phyloP scores from a whole-genome alignment of 495 filamentous ascomycete species.

The Lasiosphaeria hispida region DNA sequence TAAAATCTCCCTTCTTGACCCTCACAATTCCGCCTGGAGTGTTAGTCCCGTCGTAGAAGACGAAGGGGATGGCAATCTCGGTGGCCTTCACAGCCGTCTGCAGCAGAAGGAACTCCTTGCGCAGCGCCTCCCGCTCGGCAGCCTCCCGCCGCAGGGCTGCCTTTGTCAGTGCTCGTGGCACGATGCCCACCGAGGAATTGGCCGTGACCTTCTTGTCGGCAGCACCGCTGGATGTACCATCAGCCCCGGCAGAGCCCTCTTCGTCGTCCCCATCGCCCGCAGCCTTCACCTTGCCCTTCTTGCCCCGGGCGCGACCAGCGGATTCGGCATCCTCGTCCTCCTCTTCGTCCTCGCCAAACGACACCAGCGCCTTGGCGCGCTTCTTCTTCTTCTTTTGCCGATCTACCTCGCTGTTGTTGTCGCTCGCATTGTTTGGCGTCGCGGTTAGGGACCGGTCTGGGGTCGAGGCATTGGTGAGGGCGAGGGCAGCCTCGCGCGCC shows the following conservation, averaged over 20 bases:
- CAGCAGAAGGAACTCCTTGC: constrained; percentile 78
- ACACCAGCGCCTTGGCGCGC: constrained; percentile 37
- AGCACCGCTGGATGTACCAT: constrained; percentile 22
- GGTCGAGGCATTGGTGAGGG: constrained; percentile 35
- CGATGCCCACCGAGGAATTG: constrained; percentile 63
- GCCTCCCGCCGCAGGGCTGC: constrained; percentile 77
- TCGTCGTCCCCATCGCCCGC: constrained; percentile 28
- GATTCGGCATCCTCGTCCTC: constrained; percentile 24
- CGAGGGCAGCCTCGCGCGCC: constrained; percentile 61
- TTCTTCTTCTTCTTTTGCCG: constrained; percentile 40
- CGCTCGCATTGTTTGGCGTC: constrained; percentile 38
- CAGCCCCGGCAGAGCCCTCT: constrained; percentile 24
- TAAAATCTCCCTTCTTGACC: constrained; percentile 87
- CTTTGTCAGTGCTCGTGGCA: constrained; percentile 84
- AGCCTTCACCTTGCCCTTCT: constrained; percentile 38
- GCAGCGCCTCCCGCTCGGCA: constrained; percentile 73
- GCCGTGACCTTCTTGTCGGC: constrained; percentile 51
- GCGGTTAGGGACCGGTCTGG: constrained; percentile 39
- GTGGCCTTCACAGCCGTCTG: constrained; percentile 87
- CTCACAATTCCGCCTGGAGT: constrained; percentile 77
- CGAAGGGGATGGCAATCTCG: constrained; percentile 89
- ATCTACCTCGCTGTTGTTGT: constrained; percentile 47
- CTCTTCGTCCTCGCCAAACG: constrained; percentile 43
- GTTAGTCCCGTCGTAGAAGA: constrained; percentile 98
- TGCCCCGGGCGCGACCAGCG: constrained; percentile 28